Evolutionary conservation across 345 rosid species (phyloP).

Genomic region (Barbarea vulgaris): DNA sequence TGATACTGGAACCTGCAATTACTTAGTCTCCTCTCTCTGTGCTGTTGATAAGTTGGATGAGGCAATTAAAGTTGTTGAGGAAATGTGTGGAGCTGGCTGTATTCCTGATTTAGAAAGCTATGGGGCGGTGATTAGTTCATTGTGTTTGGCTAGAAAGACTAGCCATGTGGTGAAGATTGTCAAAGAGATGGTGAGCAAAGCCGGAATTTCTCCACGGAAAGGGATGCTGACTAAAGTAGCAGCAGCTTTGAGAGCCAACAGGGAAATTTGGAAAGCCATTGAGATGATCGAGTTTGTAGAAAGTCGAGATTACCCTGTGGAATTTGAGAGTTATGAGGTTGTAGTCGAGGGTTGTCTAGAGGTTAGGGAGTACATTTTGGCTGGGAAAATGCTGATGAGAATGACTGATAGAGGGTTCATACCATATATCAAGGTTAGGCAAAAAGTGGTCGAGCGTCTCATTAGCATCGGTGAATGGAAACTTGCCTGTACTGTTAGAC

Average conservation of each 20-base stretch:
- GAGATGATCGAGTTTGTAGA: slow-evolving; percentile 76
- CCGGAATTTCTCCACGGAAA: slow-evolving; percentile 65
- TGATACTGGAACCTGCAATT: slow-evolving; percentile 70
- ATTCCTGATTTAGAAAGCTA: slow-evolving; percentile 78
- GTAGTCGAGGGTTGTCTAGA: slow-evolving; percentile 72
- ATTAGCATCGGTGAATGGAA: slow-evolving; percentile 59
- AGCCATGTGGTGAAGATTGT: slow-evolving; percentile 55
- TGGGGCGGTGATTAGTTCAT: slow-evolving; percentile 49
- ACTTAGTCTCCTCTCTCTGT: slow-evolving; percentile 64
- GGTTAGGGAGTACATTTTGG: slow-evolving; percentile 64
- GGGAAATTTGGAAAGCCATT: slow-evolving; percentile 68
- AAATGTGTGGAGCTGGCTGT: slow-evolving; percentile 61
- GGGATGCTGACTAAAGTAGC: slow-evolving; percentile 60
- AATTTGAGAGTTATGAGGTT: slow-evolving; percentile 65
- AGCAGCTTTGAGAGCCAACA: slow-evolving; percentile 61
- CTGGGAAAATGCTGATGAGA: slow-evolving; percentile 63
- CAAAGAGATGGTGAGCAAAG: slow-evolving; percentile 73
- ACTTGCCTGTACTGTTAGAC: slow-evolving; percentile 69
- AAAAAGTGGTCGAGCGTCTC: slow-evolving; percentile 69
- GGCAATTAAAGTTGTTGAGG: slow-evolving; percentile 65
- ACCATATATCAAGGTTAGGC: slow-evolving; percentile 75
- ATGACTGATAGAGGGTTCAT: slow-evolving; percentile 83
- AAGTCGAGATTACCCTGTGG: slow-evolving; percentile 53
- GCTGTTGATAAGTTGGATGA: slow-evolving; percentile 67
- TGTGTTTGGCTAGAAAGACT: slow-evolving; percentile 63